phyloP scores from a whole-genome alignment of 306 rosid genomes.

The Trifolium subterraneum region DNA sequence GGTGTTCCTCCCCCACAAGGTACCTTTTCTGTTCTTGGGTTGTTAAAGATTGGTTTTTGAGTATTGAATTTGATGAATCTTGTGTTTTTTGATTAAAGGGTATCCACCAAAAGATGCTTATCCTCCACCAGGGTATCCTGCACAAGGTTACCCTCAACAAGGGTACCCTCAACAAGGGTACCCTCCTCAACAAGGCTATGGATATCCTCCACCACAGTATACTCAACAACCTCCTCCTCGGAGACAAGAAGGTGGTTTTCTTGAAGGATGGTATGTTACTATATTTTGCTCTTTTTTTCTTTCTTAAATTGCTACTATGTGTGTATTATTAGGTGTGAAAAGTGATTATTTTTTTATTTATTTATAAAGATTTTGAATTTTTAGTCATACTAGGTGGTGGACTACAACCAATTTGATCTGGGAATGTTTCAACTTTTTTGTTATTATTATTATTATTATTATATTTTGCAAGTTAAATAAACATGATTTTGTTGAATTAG shows the following conservation, averaged over 20 bases:
- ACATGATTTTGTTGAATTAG: slow-evolving; percentile 4
- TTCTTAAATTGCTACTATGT: neutral
- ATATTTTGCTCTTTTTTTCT: neutral
- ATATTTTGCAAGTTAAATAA: neutral
- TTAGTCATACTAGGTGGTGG: neutral
- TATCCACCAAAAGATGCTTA: slow-evolving; percentile 59
- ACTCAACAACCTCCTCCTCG: slow-evolving; percentile 47
- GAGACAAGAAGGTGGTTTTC: slow-evolving; percentile 51
- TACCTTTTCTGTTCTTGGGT: neutral
- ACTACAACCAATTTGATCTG: neutral
- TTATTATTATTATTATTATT: no score
- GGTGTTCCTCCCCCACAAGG: slow-evolving; percentile 76
- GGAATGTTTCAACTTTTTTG: neutral
- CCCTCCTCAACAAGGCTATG: slow-evolving; percentile 40
- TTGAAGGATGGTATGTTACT: slow-evolving; percentile 57
- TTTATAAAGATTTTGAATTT: neutral
- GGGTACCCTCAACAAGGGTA: slow-evolving; percentile 46
- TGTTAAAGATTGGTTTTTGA: neutral
- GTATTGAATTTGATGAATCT: neutral
- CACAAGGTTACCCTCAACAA: slow-evolving; percentile 44
- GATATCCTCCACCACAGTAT: slow-evolving; percentile 52
- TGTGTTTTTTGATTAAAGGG: slow-evolving; percentile 34
- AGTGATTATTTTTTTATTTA: neutral
- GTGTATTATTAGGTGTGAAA: neutral
- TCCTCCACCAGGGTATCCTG: slow-evolving; percentile 61